These are phyloP conservation scores for Nigrospora oryzae DNA, from an alignment of 2,329 filamentous ascomycete genomes.

Conservation along the genomic window DNA sequence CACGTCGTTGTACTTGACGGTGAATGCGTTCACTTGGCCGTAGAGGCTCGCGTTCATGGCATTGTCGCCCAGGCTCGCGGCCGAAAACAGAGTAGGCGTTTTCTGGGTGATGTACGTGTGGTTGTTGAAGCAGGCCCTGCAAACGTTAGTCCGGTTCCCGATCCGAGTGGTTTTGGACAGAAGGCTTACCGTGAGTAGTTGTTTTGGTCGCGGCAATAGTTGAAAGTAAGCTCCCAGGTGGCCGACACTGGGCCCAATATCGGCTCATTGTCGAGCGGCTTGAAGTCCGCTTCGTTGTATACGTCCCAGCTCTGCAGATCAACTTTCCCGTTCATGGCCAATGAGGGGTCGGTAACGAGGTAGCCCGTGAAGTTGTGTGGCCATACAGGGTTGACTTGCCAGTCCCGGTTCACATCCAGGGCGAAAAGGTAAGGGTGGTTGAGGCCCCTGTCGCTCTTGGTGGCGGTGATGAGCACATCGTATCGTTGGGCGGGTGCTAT, in stretches of 20 bases:
- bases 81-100: constrained; percentile 65
- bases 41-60: constrained; percentile 33
- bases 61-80: constrained; percentile 43
- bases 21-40: constrained; percentile 31
- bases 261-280: constrained; percentile 43
- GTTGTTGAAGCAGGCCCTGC: constrained; percentile 49
- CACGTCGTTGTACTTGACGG: constrained; percentile 27
- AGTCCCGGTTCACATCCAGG: constrained; percentile 35
- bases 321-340: constrained; percentile 16
- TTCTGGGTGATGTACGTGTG: constrained; percentile 59
- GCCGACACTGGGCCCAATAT: constrained; percentile 44
- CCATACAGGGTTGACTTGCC: constrained; percentile 20
- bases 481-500: constrained; percentile 35
- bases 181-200: constrained; percentile 45
- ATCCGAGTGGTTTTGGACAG: neutral
- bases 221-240: constrained; percentile 45
- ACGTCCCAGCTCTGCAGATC: constrained; percentile 34
- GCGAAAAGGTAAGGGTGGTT: constrained; percentile 36
- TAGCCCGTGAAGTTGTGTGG: constrained; percentile 33
- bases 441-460: constrained; percentile 20
- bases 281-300: constrained; percentile 53
- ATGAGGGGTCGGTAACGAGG: constrained; percentile 26
- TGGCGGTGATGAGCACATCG: constrained; percentile 34
- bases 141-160: neutral
- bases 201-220: constrained; percentile 52